Evolutionary conservation across 116 monocot genomes (phyloP), one percentile per base, ranked within the genome.

Genomic region (Papilionanthe hybrid): DNA sequence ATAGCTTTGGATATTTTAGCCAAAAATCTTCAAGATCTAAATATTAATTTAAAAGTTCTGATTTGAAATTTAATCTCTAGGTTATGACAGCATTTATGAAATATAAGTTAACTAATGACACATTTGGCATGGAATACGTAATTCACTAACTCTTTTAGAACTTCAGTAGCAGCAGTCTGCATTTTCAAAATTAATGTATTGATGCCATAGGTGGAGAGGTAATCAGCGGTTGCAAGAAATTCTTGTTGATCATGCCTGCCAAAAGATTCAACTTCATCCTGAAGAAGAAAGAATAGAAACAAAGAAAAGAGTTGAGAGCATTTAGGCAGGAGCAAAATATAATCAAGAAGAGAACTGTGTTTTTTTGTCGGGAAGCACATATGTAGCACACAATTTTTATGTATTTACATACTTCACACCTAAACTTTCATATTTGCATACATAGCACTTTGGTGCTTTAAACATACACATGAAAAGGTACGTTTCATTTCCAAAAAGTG

Each of bases 161-260:
- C 82, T 79, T 88, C 89, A 25, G 42, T 45, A 28, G 82, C 86
- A 75, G 89, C 90, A 79, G 47, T 81, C 75, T 96, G 84, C 90
- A 96, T 93, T 78, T 86, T 86, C 50, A 41, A 47, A 57, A 96
- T 83, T 41, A 96, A 78, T 50, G 76, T 79, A 78, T 74, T 82
- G 72, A 96, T 81, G 45, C 93, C 87, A 85, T 87, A 84, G 50
- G 84, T 85, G 23, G 90, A 83, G 12, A 96, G 92, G 80, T 89
- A 93, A 85, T 96, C 93, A 78, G 96, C 93, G 66, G 90, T 90
- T 72, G 85, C 84, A 50, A 96, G 93, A 82, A 93, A 96, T 15
- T 90, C 89, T 77, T 93, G 81, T 28, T 88, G 92, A 10, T 90
- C 86, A 79, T 81, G 84, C 41, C 84, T 82, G 72, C 85, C 85